phyloP scores from a whole-genome alignment of 2,329 filamentous ascomycete species.

The Orbilia brochopaga region DNA sequence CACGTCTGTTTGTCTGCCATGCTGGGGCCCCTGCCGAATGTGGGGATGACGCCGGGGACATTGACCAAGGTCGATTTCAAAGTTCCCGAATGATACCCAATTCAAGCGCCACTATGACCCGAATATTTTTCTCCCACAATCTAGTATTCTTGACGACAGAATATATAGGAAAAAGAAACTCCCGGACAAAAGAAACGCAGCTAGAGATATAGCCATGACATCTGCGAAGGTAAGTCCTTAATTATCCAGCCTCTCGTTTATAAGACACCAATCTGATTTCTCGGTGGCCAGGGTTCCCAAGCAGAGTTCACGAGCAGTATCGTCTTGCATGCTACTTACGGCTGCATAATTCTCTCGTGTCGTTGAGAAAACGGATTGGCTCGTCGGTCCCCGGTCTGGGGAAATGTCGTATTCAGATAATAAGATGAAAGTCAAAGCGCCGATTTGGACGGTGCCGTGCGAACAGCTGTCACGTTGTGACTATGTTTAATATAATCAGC shows the following conservation, averaged over 20 bases:
- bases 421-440: slow-evolving; percentile 39
- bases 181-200: not conserved
- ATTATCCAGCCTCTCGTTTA: slow-evolving; percentile 12
- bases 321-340: slow-evolving; percentile 34
- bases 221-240: slow-evolving; percentile 27
- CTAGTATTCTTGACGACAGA: too few species aligned
- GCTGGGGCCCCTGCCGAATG: slow-evolving; percentile 26
- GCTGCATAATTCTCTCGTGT: slow-evolving; percentile 40
- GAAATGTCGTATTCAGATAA: slow-evolving; percentile 36
- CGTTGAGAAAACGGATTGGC: slow-evolving; percentile 25
- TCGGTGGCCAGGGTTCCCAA: slow-evolving; percentile 14
- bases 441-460: slow-evolving; percentile 27
- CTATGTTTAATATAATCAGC: slow-evolving; percentile 26
- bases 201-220: not conserved
- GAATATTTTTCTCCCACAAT: too few species aligned
- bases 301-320: slow-evolving; percentile 17
- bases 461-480: slow-evolving; percentile 39
- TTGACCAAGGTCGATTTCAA: slow-evolving; percentile 27
- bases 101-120: slow-evolving; percentile 14
- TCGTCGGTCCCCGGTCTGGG: slow-evolving; percentile 21
- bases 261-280: slow-evolving; percentile 43
- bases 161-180: slow-evolving; percentile 8
- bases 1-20: not conserved
- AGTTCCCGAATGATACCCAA: slow-evolving; percentile 34
- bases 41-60: slow-evolving; percentile 44